Percentiles rank a stretch among this genome's conserved stretches.
Conservation (phyloP, 768 basidiomycete genomes). For the Royoungia palumana region DNA sequence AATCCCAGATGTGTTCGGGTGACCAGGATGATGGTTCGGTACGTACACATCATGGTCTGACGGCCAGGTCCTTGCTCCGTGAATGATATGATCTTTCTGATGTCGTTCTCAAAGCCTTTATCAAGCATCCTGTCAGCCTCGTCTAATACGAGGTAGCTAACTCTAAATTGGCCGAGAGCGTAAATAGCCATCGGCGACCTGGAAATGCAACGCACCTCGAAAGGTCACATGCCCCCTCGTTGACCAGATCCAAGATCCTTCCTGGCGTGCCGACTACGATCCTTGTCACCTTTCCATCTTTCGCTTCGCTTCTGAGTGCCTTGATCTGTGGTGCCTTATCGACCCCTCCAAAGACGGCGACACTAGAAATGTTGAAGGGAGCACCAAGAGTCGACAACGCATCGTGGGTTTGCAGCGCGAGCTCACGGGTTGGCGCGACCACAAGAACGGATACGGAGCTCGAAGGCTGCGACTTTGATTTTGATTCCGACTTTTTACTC, state of each 20-base stretch:
- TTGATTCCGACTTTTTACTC: slow-evolving; percentile 27
- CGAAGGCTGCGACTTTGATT: slow-evolving; percentile 22
- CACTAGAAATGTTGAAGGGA: slow-evolving; percentile 70
- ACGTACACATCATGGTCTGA: slow-evolving; percentile 93
- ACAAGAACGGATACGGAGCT: slow-evolving; percentile 63
- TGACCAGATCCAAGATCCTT: slow-evolving; percentile 85
- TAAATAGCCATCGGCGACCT: background rate
- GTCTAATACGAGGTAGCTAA: slow-evolving; percentile 90
- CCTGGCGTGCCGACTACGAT: slow-evolving; percentile 97
- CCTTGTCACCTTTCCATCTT: slow-evolving; percentile 52
- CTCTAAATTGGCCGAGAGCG: slow-evolving; percentile 40
- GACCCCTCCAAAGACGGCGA: slow-evolving; percentile 95
- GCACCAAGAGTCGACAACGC: slow-evolving; percentile 72
- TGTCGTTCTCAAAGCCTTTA: slow-evolving; percentile 98
- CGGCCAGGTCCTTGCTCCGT: slow-evolving; percentile 65
- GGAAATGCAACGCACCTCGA: slow-evolving; percentile 49
- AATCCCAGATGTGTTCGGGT: background rate
- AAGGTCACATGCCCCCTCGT: slow-evolving; percentile 82
- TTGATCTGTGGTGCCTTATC: slow-evolving; percentile 80
- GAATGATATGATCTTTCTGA: slow-evolving; percentile 79
- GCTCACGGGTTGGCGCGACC: slow-evolving; percentile 92
- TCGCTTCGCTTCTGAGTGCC: slow-evolving; percentile 54
- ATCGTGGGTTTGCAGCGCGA: slow-evolving; percentile 93
- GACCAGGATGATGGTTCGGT: background rate
- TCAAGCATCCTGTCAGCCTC: slow-evolving; percentile 99